Evolutionary conservation across 1,284 basidiomycete species (phyloP).

Genomic region (Leccinum proliferum): DNA sequence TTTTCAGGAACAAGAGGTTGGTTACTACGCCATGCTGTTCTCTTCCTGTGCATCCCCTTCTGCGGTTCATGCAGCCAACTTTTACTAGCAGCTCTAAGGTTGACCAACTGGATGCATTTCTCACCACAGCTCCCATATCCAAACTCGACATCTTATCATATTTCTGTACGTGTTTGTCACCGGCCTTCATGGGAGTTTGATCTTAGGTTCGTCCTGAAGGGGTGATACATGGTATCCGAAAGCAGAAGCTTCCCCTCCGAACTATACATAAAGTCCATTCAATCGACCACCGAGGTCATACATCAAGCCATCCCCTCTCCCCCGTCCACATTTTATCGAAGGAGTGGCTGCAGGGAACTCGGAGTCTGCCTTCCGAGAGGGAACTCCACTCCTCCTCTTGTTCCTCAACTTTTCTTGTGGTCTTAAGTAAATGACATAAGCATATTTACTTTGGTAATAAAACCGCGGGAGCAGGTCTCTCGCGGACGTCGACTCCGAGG

Average conservation of each 20-base stretch:
- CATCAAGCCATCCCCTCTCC: not conserved
- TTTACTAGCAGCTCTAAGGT: not conserved
- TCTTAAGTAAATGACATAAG: no score
- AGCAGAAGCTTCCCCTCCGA: not conserved
- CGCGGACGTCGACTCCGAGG: no score
- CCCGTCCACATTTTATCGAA: not conserved
- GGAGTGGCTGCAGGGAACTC: not conserved
- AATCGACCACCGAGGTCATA: not conserved
- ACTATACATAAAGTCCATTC: conserved; percentile 16
- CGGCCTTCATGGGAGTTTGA: not conserved
- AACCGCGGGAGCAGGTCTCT: no score
- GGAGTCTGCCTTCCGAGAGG: not conserved
- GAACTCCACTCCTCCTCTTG: not conserved
- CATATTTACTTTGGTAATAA: no score
- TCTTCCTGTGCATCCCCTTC: conserved; percentile 8
- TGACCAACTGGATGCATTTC: not conserved
- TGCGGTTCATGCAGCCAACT: not conserved
- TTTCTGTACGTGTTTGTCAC: conserved; percentile 4
- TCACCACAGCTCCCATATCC: not conserved
- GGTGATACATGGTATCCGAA: conserved; percentile 1
- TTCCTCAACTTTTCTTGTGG: not conserved
- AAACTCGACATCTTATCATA: conserved; percentile 8
- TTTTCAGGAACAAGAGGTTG: not conserved
- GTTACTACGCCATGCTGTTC: conserved; percentile 11
- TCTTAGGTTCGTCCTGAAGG: not conserved